Percentiles rank a stretch among this genome's conserved stretches.
phyloP scores from a whole-genome alignment of 352 stramenopile genomes.

The Phytophthora vignae region DNA sequence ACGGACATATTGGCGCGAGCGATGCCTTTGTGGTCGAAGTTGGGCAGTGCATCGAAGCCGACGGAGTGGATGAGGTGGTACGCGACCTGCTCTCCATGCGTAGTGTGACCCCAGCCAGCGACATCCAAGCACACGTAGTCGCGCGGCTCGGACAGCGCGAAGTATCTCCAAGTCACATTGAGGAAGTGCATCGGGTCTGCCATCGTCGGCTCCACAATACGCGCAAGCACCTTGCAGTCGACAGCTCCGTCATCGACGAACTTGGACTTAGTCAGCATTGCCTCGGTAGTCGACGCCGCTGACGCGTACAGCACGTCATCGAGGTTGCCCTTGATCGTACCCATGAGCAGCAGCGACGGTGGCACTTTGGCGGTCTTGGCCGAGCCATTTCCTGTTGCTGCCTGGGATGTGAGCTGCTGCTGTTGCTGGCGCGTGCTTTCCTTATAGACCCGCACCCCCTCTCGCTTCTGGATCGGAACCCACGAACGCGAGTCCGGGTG shows the following conservation, averaged over 20 bases:
- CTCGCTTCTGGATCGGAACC: conserved; percentile 39
- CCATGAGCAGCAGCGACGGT: conserved; percentile 41
- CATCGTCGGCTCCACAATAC: conserved; percentile 43
- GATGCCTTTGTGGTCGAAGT: conserved; percentile 39
- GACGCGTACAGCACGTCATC: conserved; percentile 59
- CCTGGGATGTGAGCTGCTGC: conserved; percentile 31
- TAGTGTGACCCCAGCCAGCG: conserved; percentile 32
- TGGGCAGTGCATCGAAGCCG: conserved; percentile 42
- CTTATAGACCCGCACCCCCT: conserved; percentile 47
- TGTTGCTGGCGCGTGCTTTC: conserved; percentile 37
- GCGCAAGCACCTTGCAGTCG: conserved; percentile 39
- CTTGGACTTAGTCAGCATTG: conserved; percentile 46
- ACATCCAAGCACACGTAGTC: conserved; percentile 52
- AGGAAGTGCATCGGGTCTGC: conserved; percentile 49
- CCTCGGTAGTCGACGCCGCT: conserved; percentile 44
- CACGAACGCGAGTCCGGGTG: conserved; percentile 44
- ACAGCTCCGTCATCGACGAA: conserved; percentile 42
- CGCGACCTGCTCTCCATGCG: conserved; percentile 36
- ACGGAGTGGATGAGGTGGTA: conserved; percentile 54
- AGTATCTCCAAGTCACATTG: conserved; percentile 49
- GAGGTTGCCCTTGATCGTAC: conserved; percentile 50
- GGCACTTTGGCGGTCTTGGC: conserved; percentile 25
- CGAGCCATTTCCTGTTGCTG: conserved; percentile 26
- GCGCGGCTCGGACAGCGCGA: conserved; percentile 39
- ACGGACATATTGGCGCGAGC: conserved; percentile 52